Evolutionary conservation across 2,329 filamentous ascomycete genomes (phyloP), one percentile per base, ranked within the genome.

Genomic region (Hypoxylon sp.): DNA sequence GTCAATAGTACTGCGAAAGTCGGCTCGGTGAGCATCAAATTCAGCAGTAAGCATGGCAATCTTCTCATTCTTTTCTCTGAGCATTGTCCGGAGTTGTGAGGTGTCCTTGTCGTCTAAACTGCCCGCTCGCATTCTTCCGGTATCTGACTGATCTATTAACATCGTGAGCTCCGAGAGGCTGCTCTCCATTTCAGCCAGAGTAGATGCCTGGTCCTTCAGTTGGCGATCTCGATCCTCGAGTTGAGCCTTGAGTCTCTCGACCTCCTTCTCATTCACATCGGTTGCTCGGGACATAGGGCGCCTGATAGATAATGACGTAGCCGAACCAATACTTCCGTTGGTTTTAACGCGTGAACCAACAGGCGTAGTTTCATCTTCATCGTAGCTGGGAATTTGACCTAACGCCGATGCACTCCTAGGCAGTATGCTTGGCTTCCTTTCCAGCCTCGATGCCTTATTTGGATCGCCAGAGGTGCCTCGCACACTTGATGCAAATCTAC

Each of bases 1-100:
- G 81, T 99, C 96, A 69, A 99, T 96, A 17, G 96, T 99, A 79
- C 93, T 97, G 73, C 96, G 87, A 81, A 99, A 99, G 80, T 99
- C 96, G 17, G 96, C 95, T 65, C 96, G 89, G 78, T 99, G 95
- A 8, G 92, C 90, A 77, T 99, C 96, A 75, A 99, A 99, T 78
- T 99, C 96, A 7, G 93, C 89, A 0, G 95, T 98, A 73, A 99
- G 87, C 85, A 95, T 91, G 27, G 92, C 90, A 72, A 99, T 98
- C 83, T 95, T 97, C 65, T 99, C 96, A 76, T 98, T 98, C 86
- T 97, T 98, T 81, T 99, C 96, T 25, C 93, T 88, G 60, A 99
- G 82, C 74, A 97, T 82, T n/a, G 91, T 88, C 60, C 95, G 90
- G 64, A 99, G 85, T 77, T 97, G 92, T 4, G 87, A 79, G 1